Evolutionary conservation across 148 eudicot genomes (phyloP), one percentile per base, ranked within the genome.

Genomic region (Spergularia bocconei): DNA sequence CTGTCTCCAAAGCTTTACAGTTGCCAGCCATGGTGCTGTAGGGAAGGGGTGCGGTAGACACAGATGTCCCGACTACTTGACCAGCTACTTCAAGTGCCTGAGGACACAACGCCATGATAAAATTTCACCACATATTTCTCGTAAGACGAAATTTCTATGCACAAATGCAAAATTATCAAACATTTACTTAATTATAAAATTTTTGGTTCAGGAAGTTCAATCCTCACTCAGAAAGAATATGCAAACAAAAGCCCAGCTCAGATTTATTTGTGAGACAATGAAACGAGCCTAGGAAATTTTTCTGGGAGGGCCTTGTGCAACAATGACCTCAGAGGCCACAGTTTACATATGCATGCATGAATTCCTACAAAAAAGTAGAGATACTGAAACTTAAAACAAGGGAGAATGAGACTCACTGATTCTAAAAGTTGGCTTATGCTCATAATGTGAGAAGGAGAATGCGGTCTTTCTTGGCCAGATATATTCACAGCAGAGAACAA

Each of bases 31-130:
- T 88, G 69, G 90, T 70, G 44, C 93, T 86, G 81, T 90, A 95
- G 2, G 97, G 91, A 21, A 95, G 92, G 16, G 97, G 97, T 23
- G 94, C 86, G 64, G 92, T 86, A 29, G 96, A 92, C 72, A 92
- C 83, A 12, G 94, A 83, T 65, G 93, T 74, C 77, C 94, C 99
- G 71, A 91, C 96, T 58, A 95, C 97, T 82, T 95, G 99, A 81
- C 96, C 96, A 62, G 99, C 97, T 68, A 88, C 97, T 82, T 92
- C 94, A 6, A 90, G 96, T 39, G 97, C 99, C 99, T 95, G 83
- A 72, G 75, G 80, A 56, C 67, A 59, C 48, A 50, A 72, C 74
- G 69, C 16, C 11, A 57, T 39, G 19, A 23, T 14, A 25, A 21
- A 9, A 11, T 41, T 16, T 52, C 25, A 14, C 1, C 7, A 52